Evolutionary conservation across 2,329 filamentous ascomycete genomes (phyloP).

Genomic region (Ploettnerulaceae sp.): DNA sequence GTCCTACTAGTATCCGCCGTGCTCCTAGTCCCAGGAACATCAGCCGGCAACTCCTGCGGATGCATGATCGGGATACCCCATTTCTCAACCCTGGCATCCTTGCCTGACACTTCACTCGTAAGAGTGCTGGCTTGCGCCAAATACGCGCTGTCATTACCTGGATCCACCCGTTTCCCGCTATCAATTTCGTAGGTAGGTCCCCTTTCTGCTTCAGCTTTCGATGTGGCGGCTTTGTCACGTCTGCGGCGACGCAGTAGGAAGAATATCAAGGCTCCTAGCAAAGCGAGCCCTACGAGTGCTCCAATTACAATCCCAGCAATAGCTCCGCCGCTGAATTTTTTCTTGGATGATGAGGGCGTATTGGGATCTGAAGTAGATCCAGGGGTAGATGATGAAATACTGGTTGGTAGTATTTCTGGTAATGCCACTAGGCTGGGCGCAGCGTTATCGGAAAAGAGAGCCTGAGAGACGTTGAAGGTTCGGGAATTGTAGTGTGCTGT

Average conservation of each 20-base stretch:
- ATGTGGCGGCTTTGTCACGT: background rate
- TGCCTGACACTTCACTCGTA: conserved; percentile 18
- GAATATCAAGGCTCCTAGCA: conserved; percentile 17
- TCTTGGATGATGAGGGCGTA: background rate
- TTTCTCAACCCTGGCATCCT: conserved; percentile 24
- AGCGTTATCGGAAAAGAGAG: conserved; percentile 19
- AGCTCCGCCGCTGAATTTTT: conserved; percentile 14
- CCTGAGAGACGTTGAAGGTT: conserved; percentile 30
- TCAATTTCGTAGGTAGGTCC: conserved; percentile 20
- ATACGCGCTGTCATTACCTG: conserved; percentile 13
- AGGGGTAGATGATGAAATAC: background rate
- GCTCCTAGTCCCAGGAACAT: conserved; percentile 2
- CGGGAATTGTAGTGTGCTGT: conserved; percentile 28
- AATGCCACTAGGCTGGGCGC: conserved; percentile 16
- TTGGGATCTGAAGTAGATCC: background rate
- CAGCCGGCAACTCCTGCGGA: conserved; percentile 26
- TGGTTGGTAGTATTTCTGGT: conserved; percentile 15
- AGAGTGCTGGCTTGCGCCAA: conserved; percentile 15
- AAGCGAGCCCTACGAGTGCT: conserved; percentile 7
- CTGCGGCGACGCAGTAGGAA: conserved; percentile 12
- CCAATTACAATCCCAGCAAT: conserved; percentile 25
- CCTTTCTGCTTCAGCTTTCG: background rate
- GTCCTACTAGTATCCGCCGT: background rate
- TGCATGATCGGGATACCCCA: conserved; percentile 27
- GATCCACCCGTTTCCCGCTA: conserved; percentile 9